Conservation (phyloP, 2,329 filamentous ascomycete genomes). For the Penicillium sp. region DNA sequence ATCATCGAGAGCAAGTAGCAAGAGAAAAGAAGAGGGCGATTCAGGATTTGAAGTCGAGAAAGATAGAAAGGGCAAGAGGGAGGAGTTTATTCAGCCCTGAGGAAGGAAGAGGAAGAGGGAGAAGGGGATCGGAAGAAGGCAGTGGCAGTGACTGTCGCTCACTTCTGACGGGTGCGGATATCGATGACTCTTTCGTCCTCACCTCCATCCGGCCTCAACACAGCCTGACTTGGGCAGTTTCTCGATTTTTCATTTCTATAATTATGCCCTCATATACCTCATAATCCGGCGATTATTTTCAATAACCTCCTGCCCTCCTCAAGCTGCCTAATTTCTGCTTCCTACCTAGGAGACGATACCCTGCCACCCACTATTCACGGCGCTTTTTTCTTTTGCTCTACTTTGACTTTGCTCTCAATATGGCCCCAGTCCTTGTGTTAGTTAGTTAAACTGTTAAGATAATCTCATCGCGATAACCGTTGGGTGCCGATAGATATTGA, state of each 20-base stretch:
- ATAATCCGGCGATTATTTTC: conserved; percentile 6
- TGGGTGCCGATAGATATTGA: not conserved
- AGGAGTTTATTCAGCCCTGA: conserved; percentile 16
- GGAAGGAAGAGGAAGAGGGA: conserved; percentile 12
- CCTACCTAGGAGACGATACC: not conserved
- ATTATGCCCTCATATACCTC: conserved; percentile 4
- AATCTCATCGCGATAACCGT: not conserved
- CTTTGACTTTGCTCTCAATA: not conserved
- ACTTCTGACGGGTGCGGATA: conserved; percentile 23
- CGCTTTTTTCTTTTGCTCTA: not conserved
- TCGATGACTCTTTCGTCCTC: conserved; percentile 25
- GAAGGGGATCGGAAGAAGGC: conserved; percentile 13
- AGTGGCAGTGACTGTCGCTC: not conserved
- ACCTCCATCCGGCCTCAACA: conserved; percentile 18
- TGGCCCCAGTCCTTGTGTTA: not conserved
- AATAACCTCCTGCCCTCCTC: not conserved
- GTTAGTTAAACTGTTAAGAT: not conserved
- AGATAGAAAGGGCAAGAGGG: conserved; percentile 7
- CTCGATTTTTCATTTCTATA: conserved; percentile 10
- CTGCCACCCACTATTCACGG: not conserved
- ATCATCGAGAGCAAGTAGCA: conserved; percentile 6
- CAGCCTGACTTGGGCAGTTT: conserved; percentile 22
- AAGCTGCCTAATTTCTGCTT: not conserved
- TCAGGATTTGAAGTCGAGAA: not conserved
- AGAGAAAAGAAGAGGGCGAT: not conserved